Evolutionary conservation across 2,329 filamentous ascomycete species (phyloP).

Genomic region (Exserohilum turcica): DNA sequence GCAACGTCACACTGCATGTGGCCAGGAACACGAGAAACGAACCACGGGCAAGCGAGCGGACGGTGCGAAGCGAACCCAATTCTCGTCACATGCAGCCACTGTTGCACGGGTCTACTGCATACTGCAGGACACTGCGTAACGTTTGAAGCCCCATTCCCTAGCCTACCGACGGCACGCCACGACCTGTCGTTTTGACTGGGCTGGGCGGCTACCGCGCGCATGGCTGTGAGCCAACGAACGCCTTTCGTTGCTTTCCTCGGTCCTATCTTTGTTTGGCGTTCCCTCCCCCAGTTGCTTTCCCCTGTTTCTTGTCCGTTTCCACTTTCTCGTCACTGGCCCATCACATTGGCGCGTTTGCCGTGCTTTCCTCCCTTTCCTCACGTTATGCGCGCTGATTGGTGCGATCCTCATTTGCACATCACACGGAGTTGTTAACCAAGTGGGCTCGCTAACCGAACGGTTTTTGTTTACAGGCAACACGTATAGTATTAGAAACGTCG

Average conservation of each 20-base stretch:
- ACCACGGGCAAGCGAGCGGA: constrained; percentile 26
- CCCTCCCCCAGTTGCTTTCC: not conserved
- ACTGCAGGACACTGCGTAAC: no score
- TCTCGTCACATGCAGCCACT: constrained; percentile 20
- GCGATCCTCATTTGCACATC: not conserved
- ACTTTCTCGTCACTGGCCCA: not conserved
- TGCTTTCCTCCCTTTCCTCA: not conserved
- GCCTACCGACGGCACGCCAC: no score
- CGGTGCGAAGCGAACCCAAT: constrained; percentile 7
- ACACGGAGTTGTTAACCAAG: constrained; percentile 17
- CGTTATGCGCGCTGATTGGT: not conserved
- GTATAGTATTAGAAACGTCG: constrained; percentile 87
- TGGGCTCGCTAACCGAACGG: no score
- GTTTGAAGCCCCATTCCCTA: no score
- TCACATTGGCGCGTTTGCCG: not conserved
- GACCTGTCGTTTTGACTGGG: constrained; percentile 22
- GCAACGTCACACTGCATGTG: constrained; percentile 26
- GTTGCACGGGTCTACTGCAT: constrained; percentile 28
- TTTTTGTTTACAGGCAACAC: constrained; percentile 84
- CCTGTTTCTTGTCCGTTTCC: not conserved
- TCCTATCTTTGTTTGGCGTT: not conserved
- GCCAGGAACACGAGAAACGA: not conserved
- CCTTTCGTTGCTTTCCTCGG: not conserved
- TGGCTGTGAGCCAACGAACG: not conserved
- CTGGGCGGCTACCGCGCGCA: constrained; percentile 20